These are phyloP conservation scores for Crassisporium funariophilum DNA, from an alignment of 768 basidiomycete species.

Conservation along the genomic window DNA sequence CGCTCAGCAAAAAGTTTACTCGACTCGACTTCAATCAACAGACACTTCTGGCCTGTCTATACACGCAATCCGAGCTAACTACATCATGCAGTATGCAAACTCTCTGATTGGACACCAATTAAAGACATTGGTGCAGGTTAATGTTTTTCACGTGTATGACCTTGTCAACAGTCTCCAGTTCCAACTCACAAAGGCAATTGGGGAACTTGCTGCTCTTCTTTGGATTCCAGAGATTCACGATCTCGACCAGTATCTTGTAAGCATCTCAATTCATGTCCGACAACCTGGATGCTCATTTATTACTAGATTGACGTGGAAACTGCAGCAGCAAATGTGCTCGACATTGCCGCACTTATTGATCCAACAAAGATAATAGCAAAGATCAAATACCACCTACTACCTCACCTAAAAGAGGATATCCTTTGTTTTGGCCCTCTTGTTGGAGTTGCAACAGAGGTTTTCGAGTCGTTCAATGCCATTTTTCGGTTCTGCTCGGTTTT, in stretches of 20 bases:
- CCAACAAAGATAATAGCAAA: not conserved
- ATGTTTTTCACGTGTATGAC: not conserved
- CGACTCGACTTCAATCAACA: not conserved
- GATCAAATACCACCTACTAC: not conserved
- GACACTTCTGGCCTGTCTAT: not conserved
- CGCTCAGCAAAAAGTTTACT: not conserved
- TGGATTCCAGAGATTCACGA: not conserved
- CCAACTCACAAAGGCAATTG: not conserved
- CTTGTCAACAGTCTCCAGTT: not conserved
- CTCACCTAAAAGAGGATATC: not conserved
- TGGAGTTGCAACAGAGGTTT: not conserved
- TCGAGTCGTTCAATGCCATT: not conserved
- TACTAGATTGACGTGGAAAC: not conserved
- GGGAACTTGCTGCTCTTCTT: not conserved
- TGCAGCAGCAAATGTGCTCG: not conserved
- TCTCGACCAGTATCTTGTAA: not conserved
- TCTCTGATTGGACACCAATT: not conserved
- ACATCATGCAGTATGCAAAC: not conserved
- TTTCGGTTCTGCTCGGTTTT: not conserved
- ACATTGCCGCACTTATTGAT: not conserved
- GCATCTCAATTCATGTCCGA: not conserved
- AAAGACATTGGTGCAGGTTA: not conserved
- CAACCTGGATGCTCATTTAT: not conserved
- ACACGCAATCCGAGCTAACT: not conserved
- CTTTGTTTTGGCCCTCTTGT: not conserved